These are phyloP conservation scores for Cylindrotheca closterium DNA, from an alignment of 108 stramenopile species.

Conservation along the genomic window DNA sequence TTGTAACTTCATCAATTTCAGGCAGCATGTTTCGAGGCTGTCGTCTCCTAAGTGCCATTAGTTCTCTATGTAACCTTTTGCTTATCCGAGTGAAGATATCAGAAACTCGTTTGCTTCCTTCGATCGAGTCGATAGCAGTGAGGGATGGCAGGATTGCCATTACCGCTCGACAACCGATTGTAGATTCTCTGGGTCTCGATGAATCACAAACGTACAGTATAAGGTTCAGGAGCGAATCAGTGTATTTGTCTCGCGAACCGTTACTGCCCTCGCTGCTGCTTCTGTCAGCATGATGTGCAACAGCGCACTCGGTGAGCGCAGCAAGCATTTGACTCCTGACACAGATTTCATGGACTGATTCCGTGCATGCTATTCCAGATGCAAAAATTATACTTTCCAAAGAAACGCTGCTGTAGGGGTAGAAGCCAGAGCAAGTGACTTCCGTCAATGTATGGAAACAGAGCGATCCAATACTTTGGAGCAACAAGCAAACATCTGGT, in stretches of 20 bases:
- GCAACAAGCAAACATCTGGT: neutral
- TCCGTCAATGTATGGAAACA: neutral
- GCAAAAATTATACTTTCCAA: neutral
- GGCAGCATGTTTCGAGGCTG: neutral
- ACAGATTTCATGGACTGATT: neutral
- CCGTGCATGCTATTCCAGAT: neutral
- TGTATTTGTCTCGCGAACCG: neutral
- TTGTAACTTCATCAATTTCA: neutral
- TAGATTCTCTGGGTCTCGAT: neutral
- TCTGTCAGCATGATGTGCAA: neutral
- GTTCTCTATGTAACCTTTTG: neutral
- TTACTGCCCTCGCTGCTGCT: neutral
- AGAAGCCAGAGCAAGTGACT: neutral
- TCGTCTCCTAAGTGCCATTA: neutral
- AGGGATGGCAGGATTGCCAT: neutral
- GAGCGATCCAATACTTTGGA: neutral
- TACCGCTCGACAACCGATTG: neutral
- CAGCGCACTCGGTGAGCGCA: neutral
- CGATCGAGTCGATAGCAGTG: neutral
- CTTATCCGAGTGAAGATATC: neutral
- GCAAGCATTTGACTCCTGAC: neutral
- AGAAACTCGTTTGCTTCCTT: neutral
- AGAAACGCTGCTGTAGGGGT: neutral
- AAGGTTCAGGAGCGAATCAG: neutral
- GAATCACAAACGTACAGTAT: neutral